phyloP scores from a whole-genome alignment of 495 filamentous ascomycete species.

The Tuber magnatum region DNA sequence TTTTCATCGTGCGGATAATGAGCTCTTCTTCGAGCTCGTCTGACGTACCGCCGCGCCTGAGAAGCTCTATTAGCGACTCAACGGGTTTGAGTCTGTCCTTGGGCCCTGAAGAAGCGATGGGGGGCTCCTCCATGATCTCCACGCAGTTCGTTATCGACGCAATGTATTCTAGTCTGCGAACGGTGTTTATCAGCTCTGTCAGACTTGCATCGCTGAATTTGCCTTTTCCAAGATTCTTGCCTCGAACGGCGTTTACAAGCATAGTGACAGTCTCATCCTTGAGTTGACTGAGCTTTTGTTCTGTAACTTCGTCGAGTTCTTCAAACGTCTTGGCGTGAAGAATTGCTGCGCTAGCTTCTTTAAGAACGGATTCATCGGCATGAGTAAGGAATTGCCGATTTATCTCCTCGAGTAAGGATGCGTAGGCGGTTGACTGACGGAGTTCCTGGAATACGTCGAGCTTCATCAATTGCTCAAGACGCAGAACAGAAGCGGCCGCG shows the following conservation, averaged over 20 bases:
- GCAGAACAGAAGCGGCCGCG: constrained; percentile 74
- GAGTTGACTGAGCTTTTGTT: constrained; percentile 66
- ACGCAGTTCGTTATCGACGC: constrained; percentile 71
- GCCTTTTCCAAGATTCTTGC: constrained; percentile 56
- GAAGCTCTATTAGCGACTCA: constrained; percentile 59
- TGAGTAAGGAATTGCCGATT: constrained; percentile 89
- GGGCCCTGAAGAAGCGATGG: constrained; percentile 41
- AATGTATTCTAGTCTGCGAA: constrained; percentile 77
- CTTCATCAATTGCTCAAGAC: constrained; percentile 79
- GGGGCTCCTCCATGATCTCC: constrained; percentile 59
- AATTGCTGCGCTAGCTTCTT: constrained; percentile 72
- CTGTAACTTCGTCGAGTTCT: constrained; percentile 75
- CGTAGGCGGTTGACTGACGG: constrained; percentile 73
- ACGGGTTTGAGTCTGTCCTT: constrained; percentile 53
- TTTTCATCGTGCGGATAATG: constrained; percentile 62
- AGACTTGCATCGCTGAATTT: constrained; percentile 57
- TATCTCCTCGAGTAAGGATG: constrained; percentile 80
- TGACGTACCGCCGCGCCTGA: constrained; percentile 58
- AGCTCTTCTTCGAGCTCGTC: constrained; percentile 69
- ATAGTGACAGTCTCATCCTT: constrained; percentile 77
- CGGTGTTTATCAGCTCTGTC: constrained; percentile 63
- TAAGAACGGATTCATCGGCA: constrained; percentile 73
- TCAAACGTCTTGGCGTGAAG: constrained; percentile 78
- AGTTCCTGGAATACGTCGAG: constrained; percentile 83
- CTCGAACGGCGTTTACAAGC: constrained; percentile 59